phyloP scores from a whole-genome alignment of 257 asterid species.

The Solanum ahanhuiri region DNA sequence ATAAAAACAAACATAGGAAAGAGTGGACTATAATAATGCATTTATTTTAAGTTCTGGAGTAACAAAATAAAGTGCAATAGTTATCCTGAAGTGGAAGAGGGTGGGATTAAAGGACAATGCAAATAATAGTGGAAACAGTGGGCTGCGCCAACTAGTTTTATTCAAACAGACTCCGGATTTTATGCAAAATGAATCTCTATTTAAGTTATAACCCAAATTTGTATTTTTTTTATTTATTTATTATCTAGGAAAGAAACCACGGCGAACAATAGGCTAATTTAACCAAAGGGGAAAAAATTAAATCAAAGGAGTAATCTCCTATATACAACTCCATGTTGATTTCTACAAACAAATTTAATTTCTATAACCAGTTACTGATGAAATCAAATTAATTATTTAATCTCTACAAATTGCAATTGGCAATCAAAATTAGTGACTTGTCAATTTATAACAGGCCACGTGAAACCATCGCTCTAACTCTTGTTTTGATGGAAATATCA shows the following conservation, averaged over 20 bases:
- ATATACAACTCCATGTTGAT: not conserved
- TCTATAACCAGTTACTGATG: not conserved
- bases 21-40: not conserved
- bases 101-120: not conserved
- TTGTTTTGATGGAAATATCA: not conserved
- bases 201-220: not conserved
- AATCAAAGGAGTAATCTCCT: not conserved
- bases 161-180: not conserved
- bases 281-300: not conserved
- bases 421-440: not conserved
- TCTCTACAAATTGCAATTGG: not conserved
- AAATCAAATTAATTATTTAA: not conserved
- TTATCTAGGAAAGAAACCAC: not conserved
- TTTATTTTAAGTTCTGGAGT: not conserved
- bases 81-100: not conserved
- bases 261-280: not conserved
- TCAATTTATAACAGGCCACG: not conserved
- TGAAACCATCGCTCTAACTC: not conserved
- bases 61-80: not conserved
- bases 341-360: not conserved
- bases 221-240: not conserved
- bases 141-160: not conserved
- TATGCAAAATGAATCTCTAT: not conserved
- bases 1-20: not conserved
- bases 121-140: not conserved